Base-by-base conservation (phyloP, 768 basidiomycete species). In the Podaxis sp. region DNA sequence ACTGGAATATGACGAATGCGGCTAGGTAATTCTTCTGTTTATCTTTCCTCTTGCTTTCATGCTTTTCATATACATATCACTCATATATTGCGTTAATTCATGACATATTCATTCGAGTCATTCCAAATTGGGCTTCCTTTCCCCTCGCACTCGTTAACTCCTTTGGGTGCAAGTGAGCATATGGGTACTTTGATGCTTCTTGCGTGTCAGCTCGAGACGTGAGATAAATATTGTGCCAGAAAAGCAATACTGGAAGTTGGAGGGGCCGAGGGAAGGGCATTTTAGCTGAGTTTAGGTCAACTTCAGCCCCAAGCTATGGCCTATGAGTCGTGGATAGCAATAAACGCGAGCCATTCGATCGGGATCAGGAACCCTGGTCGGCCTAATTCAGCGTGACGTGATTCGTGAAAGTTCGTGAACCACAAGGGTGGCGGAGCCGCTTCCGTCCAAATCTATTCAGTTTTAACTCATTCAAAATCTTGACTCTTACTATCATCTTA, bases 1-100 rank as follows among this genome's bases (percentile, higher is more conserved):
- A 33, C 20, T 28, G 11, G 33, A 20, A 8, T 11, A 22, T 24
- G 20, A 30, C 37, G 57, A 33, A 48, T 17, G 46, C 8, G 26
- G 46, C 28, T 48, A 12, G 24, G 20, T 46, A 46, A 26, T 49
- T 49, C n/a, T 24, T 24, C 49, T 51, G 40, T 44, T 33, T 46
- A n/a, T 57, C 56, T 26, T 57, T 57, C 13, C 20, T 57, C 26
- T 49, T 50, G 58, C 48, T 59, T 59, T 46, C 33, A 22, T 40
- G 51, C 33, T 10, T 38, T 22, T 33, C 22, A 49, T 56, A 56
- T 56, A 51, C 48, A 49, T 59, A 37, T 59, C 33, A 51, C n/a
- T 24, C 49, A 12, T 59, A 51, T 51, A 51, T 59, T 51, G 58
- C 48, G 38, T 28, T 56, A 56, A 51, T 24, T n/a, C 36, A 46